Base-by-base conservation (phyloP, 1,139 yeast species). In the Saccharomycopsis hybrid region DNA sequence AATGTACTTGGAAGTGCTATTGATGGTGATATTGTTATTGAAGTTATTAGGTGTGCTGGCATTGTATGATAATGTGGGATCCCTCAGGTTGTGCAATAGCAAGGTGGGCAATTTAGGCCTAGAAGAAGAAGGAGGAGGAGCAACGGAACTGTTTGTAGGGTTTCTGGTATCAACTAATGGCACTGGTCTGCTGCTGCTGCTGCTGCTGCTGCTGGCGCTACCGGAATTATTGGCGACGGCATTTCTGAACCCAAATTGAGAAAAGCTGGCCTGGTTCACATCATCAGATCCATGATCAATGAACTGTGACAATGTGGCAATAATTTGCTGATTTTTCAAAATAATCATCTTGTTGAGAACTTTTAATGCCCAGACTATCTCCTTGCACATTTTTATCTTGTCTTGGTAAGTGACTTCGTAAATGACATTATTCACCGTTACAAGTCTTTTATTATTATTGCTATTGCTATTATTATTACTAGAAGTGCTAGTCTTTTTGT, bases 331-430 rank as follows among this genome's bases (percentile, higher is more conserved):
- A 48, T 78, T 64, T 49, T 80, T 65, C 51, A 77, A 64, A 13
- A 73, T 64, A 45, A 78, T 63, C 56, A 78, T 71, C 53, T 76
- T 76, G 57, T 77, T 78, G 48, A 79, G 66, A 68, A 74, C 76
- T 55, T 78, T 78, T 39, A 81, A 61, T 1, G 80, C 81, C 87
- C 87, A 81, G 31, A 78, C 61, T 59, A 84, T 78, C 59, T 81
- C 86, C 48, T 72, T 70, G 8, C 76, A 78, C 87, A 81, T 81
- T 45, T 70, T 72, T 59, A 75, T 76, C 49, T 80, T 62, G 48
- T 71, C 76, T 43, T 68, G 68, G 33, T 65, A 60, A 4, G 71
- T 58, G 9, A 73, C 59, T 50, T 49, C 44, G 35, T 49, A 49
- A 13, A 25, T n/a, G 4, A 18, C 29, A 11, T 39, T 28, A 35